These are phyloP conservation scores for Schizosaccharomyces octosporus DNA, from an alignment of 805 yeast genomes.

Conservation along the genomic window DNA sequence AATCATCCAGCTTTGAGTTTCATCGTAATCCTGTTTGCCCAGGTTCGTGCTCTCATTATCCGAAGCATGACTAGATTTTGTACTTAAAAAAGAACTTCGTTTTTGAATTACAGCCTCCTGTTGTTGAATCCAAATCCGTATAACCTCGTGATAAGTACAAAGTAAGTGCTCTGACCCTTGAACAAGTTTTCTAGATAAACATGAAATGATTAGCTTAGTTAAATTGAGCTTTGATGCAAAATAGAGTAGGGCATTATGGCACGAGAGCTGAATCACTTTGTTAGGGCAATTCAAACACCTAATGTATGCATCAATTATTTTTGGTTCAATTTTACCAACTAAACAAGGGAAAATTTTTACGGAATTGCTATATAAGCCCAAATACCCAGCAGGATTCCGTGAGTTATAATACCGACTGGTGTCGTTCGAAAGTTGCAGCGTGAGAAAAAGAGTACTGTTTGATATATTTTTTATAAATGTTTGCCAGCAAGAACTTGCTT, in stretches of 20 bases:
- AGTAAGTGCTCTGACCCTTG: neutral
- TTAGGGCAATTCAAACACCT: neutral
- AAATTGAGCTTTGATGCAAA: neutral
- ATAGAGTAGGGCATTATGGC: neutral
- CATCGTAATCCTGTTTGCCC: neutral
- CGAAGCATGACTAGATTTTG: neutral
- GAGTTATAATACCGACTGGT: neutral
- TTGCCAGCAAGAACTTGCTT: neutral
- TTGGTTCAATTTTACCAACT: neutral
- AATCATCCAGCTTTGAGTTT: slow-evolving; percentile 27
- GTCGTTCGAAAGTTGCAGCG: neutral
- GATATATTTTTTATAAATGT: neutral
- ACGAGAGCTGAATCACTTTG: neutral
- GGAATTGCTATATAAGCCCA: neutral
- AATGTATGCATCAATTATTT: neutral
- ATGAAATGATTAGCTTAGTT: neutral
- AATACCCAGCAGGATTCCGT: neutral
- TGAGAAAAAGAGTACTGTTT: neutral
- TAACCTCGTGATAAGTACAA: neutral
- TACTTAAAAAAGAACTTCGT: neutral
- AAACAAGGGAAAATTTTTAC: neutral
- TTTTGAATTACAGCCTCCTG: neutral
- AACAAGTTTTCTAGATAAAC: neutral
- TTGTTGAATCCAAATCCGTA: neutral
- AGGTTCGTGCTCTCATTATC: neutral